These are phyloP conservation scores for Triangularia setosa DNA, from an alignment of 2,329 filamentous ascomycete genomes.

Conservation along the genomic window DNA sequence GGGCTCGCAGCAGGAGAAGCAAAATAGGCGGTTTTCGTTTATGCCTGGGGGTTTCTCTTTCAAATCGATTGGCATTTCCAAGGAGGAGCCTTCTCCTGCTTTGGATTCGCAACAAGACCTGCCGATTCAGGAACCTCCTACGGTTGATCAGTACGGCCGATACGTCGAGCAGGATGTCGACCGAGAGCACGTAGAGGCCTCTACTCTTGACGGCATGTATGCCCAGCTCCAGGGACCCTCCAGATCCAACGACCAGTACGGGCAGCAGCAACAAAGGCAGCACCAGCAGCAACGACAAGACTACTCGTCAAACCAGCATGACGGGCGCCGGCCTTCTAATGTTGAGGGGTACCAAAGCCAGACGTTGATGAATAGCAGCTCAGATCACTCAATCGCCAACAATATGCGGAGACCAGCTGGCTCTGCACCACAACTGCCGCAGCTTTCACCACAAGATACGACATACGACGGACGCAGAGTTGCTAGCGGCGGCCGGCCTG, in stretches of 20 bases:
- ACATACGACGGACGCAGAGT: constrained; percentile 36
- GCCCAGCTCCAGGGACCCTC: constrained; percentile 30
- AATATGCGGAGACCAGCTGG: constrained; percentile 39
- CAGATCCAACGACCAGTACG: constrained; percentile 26
- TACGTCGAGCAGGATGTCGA: constrained; percentile 32
- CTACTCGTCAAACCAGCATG: constrained; percentile 37
- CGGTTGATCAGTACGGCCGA: constrained; percentile 35
- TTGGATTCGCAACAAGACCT: constrained; percentile 51
- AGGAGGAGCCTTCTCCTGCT: constrained; percentile 48
- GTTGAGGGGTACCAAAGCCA: constrained; percentile 47
- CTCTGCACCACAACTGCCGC: constrained; percentile 42
- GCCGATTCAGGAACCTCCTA: constrained; percentile 47
- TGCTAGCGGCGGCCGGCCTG: constrained; percentile 30
- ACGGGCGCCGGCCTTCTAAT: constrained; percentile 36
- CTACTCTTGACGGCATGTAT: constrained; percentile 32
- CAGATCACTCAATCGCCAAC: constrained; percentile 51
- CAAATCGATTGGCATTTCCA: constrained; percentile 59
- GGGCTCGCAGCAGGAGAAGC: constrained; percentile 50
- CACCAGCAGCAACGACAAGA: neutral
- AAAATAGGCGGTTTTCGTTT: constrained; percentile 64
- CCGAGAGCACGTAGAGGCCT: constrained; percentile 26
- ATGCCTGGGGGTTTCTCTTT: constrained; percentile 62
- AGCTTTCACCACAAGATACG: constrained; percentile 41
- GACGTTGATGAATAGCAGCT: constrained; percentile 46
- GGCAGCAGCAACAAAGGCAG: constrained; percentile 26